These are phyloP conservation scores for Epichloe baconii DNA, from an alignment of 2,329 filamentous ascomycete species.

Conservation along the genomic window DNA sequence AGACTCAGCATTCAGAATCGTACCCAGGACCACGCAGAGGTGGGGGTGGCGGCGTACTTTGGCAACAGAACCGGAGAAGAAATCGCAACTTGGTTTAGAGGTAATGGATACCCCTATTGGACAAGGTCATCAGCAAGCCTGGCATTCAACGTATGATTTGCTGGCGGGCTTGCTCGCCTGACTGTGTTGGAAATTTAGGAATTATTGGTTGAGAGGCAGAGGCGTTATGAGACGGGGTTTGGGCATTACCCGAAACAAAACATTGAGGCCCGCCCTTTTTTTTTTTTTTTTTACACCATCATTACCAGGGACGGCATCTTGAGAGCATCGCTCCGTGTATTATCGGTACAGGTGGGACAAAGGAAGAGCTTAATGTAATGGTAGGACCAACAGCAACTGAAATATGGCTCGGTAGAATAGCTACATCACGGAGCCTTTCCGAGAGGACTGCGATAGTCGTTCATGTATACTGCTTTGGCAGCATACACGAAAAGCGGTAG, in stretches of 20 bases:
- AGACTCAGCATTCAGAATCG: slow-evolving; percentile 9
- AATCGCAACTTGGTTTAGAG: slow-evolving; percentile 35
- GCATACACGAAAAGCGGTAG: neutral
- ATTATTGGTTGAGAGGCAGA: neutral
- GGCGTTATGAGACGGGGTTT: neutral
- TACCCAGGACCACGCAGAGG: slow-evolving; percentile 13
- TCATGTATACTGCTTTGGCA: neutral
- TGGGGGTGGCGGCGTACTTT: slow-evolving; percentile 30
- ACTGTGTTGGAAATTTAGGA: neutral
- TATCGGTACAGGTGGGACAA: neutral
- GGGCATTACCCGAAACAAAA: neutral
- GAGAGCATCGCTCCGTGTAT: neutral
- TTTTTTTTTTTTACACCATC: neutral
- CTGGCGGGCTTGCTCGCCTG: neutral
- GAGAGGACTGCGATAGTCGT: neutral
- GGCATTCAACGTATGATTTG: too few relatives aligned
- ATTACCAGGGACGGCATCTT: neutral
- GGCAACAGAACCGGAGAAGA: slow-evolving; percentile 40
- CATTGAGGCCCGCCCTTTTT: neutral
- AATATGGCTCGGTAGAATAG: neutral
- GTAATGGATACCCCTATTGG: slow-evolving; percentile 13
- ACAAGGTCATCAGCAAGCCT: neutral
- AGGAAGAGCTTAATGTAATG: neutral
- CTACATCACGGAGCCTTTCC: neutral
- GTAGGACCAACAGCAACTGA: neutral